Base-by-base conservation (phyloP, 352 stramenopile genomes). In the Globisporangium polare region DNA sequence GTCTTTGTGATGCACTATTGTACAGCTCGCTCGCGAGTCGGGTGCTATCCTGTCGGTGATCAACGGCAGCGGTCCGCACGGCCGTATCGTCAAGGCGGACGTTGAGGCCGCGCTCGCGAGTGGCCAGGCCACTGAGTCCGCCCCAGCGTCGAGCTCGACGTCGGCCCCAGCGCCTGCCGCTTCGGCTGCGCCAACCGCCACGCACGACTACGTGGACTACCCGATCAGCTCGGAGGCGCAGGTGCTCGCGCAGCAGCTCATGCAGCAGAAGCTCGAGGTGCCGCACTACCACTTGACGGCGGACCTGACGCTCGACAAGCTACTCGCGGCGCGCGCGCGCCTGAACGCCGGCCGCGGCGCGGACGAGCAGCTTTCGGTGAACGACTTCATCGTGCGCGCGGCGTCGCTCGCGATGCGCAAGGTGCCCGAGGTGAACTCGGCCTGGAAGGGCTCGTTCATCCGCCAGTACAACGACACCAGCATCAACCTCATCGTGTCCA, bases 251-350 rank as follows among this genome's bases (percentile, higher is more conserved):
- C 80, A 89, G 52, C 78, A 93, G 67, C 80, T 99, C 60, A 85
- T 92, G 24, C 77, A 97, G 71, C 96, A 96, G 58, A 99, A 99
- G 83, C 68, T 86, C 18, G 83, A 96, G 35, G 94, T 99, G 59
- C 97, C 97, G 31, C 97, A 99, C 78, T 99, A 98, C 84, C 98
- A 99, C 77, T 75, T 99, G 37, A 98, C 94, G 20, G 92, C 97
- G 7, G 95, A 98, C 71, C 60, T 99, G 42, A 86, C 82, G 51
- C 69, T 99, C 27, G 93, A 98, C 74, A 89, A 92, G 66, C 75
- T 98, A 8, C 82, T 99, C 26, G 73, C 82, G 17, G 72, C 80
- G 17, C 92, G 97, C 53, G 97, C 98, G 42, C 65, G 85, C 27
- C 71, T 99, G 26, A 94, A 94, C 63, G 83, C 97, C 29, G 93